Percentiles rank a stretch among this genome's conserved stretches.
These are phyloP conservation scores for Botryotinia narcissicola DNA, from an alignment of 2,329 filamentous ascomycete species.

Conservation along the genomic window DNA sequence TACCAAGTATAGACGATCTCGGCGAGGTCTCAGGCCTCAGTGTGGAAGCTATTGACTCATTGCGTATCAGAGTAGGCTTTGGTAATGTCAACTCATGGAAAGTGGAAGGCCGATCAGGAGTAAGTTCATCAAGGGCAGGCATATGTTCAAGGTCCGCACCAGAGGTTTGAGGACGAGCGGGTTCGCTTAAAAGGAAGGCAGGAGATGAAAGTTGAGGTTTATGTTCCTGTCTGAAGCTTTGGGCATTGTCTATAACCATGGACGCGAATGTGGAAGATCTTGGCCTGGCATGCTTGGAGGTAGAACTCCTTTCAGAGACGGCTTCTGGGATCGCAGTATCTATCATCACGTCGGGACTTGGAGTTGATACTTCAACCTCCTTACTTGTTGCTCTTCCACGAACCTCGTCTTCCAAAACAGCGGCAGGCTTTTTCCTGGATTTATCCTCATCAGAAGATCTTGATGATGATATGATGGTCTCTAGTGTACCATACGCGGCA, in stretches of 20 bases:
- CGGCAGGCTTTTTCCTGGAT: constrained; percentile 54
- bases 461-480: constrained; percentile 66
- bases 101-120: constrained; percentile 24
- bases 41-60: constrained; percentile 34
- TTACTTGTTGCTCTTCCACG: constrained; percentile 49
- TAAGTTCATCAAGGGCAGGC: constrained; percentile 23
- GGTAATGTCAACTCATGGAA: constrained; percentile 28
- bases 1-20: constrained; percentile 32
- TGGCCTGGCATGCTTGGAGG: constrained; percentile 36
- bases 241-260: constrained; percentile 44
- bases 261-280: constrained; percentile 47
- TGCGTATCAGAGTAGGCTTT: constrained; percentile 31
- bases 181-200: constrained; percentile 51
- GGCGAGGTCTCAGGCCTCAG: constrained; percentile 25
- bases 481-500: constrained; percentile 57
- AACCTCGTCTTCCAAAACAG: constrained; percentile 54
- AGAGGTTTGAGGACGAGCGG: constrained; percentile 57
- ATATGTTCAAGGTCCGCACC: constrained; percentile 37
- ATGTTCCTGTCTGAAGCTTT: constrained; percentile 37
- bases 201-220: constrained; percentile 40
- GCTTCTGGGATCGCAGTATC: constrained; percentile 23
- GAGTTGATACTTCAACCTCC: constrained; percentile 20
- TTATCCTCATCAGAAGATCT: constrained; percentile 62
- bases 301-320: constrained; percentile 23
- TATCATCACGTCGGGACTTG: constrained; percentile 19